Evolutionary conservation across 805 yeast genomes (phyloP).

Genomic region (Myxozyma sirexii): DNA sequence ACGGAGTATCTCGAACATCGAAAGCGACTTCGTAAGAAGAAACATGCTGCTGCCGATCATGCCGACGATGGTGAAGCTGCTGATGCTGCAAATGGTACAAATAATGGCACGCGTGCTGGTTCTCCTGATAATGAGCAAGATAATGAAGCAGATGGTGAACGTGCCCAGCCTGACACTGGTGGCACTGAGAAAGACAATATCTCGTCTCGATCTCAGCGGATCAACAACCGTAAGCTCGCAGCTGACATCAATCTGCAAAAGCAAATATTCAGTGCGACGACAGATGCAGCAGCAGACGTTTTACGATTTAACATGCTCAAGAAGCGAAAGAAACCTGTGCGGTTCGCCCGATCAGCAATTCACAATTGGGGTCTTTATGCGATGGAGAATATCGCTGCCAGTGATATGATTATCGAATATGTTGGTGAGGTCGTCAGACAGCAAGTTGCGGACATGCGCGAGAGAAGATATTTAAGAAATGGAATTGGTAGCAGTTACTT

Average conservation of each 20-base stretch:
- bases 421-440: conserved; percentile 94
- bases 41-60: conserved; percentile 67
- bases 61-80: conserved; percentile 41
- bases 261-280: conserved; percentile 63
- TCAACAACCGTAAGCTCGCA: conserved; percentile 81
- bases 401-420: conserved; percentile 96
- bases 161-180: conserved; percentile 25
- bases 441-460: conserved; percentile 92
- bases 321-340: conserved; percentile 88
- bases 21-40: conserved; percentile 43
- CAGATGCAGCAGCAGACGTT: conserved; percentile 67
- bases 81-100: background rate
- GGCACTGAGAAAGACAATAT: conserved; percentile 33
- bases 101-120: conserved; percentile 13
- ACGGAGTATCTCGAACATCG: conserved; percentile 81
- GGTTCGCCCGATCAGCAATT: conserved; percentile 95
- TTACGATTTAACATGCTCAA: conserved; percentile 83
- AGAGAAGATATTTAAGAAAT: conserved; percentile 76
- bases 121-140: conserved; percentile 24
- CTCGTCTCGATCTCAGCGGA: conserved; percentile 79
- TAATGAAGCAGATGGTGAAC: conserved; percentile 5
- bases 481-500: conserved; percentile 96
- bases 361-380: conserved; percentile 99
- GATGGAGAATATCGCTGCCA: conserved; percentile 89
- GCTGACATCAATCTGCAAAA: conserved; percentile 85